Evolutionary conservation across 768 basidiomycete genomes (phyloP).

Genomic region (Xanthoconium purpureum): DNA sequence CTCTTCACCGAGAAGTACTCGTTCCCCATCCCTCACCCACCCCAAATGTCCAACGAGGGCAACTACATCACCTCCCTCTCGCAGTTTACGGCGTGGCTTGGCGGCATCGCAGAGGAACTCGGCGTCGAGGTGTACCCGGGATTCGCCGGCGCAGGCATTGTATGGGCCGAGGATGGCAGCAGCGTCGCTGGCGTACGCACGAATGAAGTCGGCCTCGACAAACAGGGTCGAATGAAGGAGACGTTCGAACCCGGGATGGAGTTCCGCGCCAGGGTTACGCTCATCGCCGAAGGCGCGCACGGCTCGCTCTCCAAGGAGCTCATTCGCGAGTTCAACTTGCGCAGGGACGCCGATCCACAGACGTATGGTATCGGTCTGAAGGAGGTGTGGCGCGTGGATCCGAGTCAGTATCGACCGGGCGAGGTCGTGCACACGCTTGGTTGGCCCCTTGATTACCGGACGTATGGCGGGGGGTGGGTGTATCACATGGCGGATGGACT

Average conservation of each 20-base stretch:
- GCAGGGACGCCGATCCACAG: slow-evolving; percentile 71
- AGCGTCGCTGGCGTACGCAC: slow-evolving; percentile 68
- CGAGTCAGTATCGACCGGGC: slow-evolving; percentile 55
- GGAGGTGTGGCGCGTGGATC: slow-evolving; percentile 91
- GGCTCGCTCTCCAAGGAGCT: slow-evolving; percentile 84
- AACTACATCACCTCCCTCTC: slow-evolving; percentile 64
- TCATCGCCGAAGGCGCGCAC: slow-evolving; percentile 94
- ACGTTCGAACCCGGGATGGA: slow-evolving; percentile 96
- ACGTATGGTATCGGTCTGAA: slow-evolving; percentile 96
- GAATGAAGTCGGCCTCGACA: slow-evolving; percentile 91
- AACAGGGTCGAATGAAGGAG: slow-evolving; percentile 70
- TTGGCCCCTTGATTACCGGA: slow-evolving; percentile 81
- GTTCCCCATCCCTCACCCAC: slow-evolving; percentile 90
- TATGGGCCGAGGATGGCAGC: slow-evolving; percentile 55
- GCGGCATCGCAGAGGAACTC: neutral
- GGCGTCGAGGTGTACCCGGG: slow-evolving; percentile 98
- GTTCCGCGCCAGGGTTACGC: slow-evolving; percentile 86
- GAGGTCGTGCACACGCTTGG: slow-evolving; percentile 93
- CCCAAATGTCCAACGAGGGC: slow-evolving; percentile 82
- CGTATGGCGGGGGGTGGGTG: slow-evolving; percentile 85
- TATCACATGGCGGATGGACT: slow-evolving; percentile 95
- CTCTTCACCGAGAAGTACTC: slow-evolving; percentile 68
- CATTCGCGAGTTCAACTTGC: slow-evolving; percentile 69
- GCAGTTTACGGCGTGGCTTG: slow-evolving; percentile 79
- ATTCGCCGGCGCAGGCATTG: slow-evolving; percentile 85